Evolutionary conservation across 371 early-diverging fungal genomes (phyloP).

Genomic region (Mucor lusitanicus): DNA sequence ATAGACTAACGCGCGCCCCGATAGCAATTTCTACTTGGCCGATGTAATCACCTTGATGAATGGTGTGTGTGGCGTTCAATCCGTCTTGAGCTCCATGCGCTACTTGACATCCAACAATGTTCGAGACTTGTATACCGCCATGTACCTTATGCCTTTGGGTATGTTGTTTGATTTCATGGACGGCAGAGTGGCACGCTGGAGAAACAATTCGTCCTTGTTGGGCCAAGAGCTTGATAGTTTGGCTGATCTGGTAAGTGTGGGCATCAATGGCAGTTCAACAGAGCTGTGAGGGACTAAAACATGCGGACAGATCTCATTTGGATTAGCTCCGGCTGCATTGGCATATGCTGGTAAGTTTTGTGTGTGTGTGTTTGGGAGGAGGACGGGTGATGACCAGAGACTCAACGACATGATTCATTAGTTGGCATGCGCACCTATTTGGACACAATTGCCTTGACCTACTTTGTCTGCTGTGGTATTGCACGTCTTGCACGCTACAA

Average conservation of each 20-base stretch:
- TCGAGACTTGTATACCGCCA: constrained; percentile 64
- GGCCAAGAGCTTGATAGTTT: constrained; percentile 85
- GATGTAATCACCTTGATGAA: constrained; percentile 88
- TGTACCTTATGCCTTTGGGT: constrained; percentile 78
- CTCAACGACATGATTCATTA: not conserved
- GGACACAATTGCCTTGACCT: constrained; percentile 75
- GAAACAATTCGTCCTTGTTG: constrained; percentile 69
- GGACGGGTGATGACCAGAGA: not conserved
- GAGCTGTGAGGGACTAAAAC: not conserved
- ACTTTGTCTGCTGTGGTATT: constrained; percentile 90
- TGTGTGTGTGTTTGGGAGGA: not conserved
- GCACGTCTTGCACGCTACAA: constrained; percentile 90
- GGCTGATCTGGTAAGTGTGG: constrained; percentile 81
- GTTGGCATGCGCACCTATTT: constrained; percentile 84
- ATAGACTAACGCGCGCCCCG: not conserved
- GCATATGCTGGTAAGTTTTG: constrained; percentile 66
- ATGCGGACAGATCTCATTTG: constrained; percentile 70
- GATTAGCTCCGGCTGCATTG: constrained; percentile 85
- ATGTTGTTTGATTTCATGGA: constrained; percentile 85
- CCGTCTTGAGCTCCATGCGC: constrained; percentile 81
- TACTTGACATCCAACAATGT: constrained; percentile 72
- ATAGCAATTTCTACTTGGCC: constrained; percentile 78
- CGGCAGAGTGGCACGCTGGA: constrained; percentile 90
- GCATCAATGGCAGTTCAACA: not conserved
- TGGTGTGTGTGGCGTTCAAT: constrained; percentile 80